Conservation (phyloP, 371 early-diverging fungal genomes). For the Circinella umbellata region DNA sequence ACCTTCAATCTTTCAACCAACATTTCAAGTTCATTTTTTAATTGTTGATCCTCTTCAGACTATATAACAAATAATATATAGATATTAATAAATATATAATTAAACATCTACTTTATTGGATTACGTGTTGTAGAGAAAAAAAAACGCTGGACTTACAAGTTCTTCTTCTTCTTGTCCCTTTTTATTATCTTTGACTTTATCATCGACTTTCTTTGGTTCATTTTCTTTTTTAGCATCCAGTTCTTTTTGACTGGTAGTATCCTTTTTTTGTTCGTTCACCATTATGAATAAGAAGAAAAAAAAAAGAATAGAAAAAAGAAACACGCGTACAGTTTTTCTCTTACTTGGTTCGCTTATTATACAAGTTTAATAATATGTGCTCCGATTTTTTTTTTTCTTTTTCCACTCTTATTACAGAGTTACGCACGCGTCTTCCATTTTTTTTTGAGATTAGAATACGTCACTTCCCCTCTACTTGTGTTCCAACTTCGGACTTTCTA, state of each 20-base stretch:
- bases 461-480: neutral
- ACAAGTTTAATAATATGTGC: neutral
- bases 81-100: conserved; percentile 5
- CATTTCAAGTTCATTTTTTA: conserved; percentile 93
- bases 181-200: conserved; percentile 45
- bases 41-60: conserved; percentile 96
- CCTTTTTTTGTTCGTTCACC: conserved; percentile 28
- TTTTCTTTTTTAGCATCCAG: conserved; percentile 22
- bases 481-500: neutral
- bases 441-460: neutral
- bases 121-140: neutral
- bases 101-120: too few species aligned
- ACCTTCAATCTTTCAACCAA: conserved; percentile 89
- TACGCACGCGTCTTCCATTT: too few species aligned
- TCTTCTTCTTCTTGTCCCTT: conserved; percentile 57
- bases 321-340: conserved; percentile 5
- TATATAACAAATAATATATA: conserved; percentile 37
- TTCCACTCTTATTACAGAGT: too few species aligned
- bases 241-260: conserved; percentile 11
- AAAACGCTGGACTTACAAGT: conserved; percentile 32
- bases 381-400: neutral
- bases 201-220: conserved; percentile 26
- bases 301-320: neutral
- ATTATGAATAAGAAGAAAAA: conserved; percentile 12
- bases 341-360: too few species aligned